A percentile compares a stretch with the other conserved stretches of the same genome.
phyloP scores from a whole-genome alignment of 78 protist genomes.

The Goniomonas avonlea region DNA sequence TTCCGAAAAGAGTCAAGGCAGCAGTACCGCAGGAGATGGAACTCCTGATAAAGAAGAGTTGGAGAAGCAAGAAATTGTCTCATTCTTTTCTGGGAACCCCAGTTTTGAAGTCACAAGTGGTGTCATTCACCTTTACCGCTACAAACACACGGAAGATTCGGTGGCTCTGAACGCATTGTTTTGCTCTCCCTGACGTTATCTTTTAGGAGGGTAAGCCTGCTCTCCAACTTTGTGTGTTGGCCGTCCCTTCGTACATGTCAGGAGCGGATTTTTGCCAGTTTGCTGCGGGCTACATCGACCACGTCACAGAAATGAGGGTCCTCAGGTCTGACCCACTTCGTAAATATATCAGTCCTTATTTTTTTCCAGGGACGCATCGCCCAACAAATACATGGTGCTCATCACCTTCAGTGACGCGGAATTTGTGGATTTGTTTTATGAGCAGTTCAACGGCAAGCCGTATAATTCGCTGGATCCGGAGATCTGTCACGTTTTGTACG shows the following conservation, averaged over 20 bases:
- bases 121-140: no score
- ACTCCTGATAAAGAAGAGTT: no score
- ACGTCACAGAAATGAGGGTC: neutral
- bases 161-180: no score
- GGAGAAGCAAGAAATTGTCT: no score
- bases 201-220: no score
- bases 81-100: no score
- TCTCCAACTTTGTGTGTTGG: neutral
- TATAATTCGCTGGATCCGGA: conserved; percentile 57
- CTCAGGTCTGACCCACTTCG: neutral
- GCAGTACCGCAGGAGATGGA: no score
- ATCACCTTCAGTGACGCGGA: conserved; percentile 22
- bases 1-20: no score
- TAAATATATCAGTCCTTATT: no score
- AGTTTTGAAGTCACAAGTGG: no score
- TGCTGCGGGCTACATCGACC: neutral
- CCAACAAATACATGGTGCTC: conserved; percentile 61
- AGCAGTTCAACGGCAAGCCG: conserved; percentile 47
- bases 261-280: neutral
- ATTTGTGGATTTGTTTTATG: conserved; percentile 54
- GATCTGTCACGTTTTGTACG: conserved; percentile 41
- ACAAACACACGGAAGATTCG: no score
- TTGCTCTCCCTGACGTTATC: no score
- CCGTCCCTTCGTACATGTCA: conserved; percentile 7
- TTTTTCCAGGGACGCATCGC: conserved; percentile 38